Conservation (phyloP, 805 yeast genomes). For the Wickerhamiella qilinensis region DNA sequence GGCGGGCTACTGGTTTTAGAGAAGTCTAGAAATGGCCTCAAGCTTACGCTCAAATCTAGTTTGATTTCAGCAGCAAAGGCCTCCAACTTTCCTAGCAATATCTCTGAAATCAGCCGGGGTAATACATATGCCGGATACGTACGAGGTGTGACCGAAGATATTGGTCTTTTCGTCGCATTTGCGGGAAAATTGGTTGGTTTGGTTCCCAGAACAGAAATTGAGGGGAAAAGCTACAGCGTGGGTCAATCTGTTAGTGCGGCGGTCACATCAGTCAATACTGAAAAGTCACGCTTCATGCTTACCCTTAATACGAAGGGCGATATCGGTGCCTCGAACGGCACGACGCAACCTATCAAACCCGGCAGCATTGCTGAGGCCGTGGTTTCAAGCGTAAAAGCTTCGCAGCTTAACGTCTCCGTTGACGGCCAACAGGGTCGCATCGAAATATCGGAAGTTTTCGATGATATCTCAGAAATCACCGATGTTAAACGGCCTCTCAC, state of each 20-base stretch:
- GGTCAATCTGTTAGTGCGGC: conserved; percentile 60
- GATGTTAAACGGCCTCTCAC: conserved; percentile 44
- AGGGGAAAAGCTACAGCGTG: conserved; percentile 38
- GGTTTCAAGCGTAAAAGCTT: conserved; percentile 46
- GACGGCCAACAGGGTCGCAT: conserved; percentile 75
- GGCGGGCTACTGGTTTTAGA: conserved; percentile 46
- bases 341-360: conserved; percentile 36
- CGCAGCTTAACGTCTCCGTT: conserved; percentile 58
- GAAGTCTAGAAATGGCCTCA: conserved; percentile 40
- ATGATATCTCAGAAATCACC: conserved; percentile 34
- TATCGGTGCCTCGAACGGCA: conserved; percentile 12
- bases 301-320: conserved; percentile 25
- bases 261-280: conserved; percentile 52
- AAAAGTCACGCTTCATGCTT: conserved; percentile 52
- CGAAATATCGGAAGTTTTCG: conserved; percentile 57
- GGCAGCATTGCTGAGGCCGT: conserved; percentile 48
- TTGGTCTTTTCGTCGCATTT: conserved; percentile 74
- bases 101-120: conserved; percentile 40
- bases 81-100: conserved; percentile 37
- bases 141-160: conserved; percentile 48
- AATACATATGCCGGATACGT: conserved; percentile 54
- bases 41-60: conserved; percentile 49
- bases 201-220: conserved; percentile 44
- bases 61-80: conserved; percentile 47
- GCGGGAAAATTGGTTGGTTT: conserved; percentile 70